Evolutionary conservation across 352 stramenopile species (phyloP).

Genomic region (Pythium sp.): DNA sequence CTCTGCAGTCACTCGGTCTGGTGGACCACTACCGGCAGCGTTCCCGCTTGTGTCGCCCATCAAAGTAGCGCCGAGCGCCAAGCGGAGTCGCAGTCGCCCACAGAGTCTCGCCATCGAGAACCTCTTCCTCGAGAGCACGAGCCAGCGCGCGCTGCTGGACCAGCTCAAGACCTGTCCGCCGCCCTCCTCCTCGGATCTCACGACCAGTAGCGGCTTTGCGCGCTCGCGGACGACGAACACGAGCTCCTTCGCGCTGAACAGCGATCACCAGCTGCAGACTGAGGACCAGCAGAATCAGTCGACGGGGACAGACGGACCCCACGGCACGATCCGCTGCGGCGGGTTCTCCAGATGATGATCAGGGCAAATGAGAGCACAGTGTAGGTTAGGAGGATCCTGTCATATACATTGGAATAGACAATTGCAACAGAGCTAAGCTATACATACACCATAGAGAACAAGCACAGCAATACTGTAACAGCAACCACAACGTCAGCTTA

Average conservation of each 20-base stretch:
- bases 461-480: background rate
- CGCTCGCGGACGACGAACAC: background rate
- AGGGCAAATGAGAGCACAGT: background rate
- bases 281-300: conserved; percentile 5
- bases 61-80: conserved; percentile 16
- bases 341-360: conserved; percentile 9
- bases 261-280: background rate
- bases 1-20: background rate
- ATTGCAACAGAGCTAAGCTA: background rate
- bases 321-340: conserved; percentile 7
- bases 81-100: conserved; percentile 5
- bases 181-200: background rate
- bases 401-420: conserved; percentile 3
- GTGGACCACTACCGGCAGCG: conserved; percentile 20
- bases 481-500: background rate
- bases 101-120: conserved; percentile 35
- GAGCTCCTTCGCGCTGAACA: conserved; percentile 7
- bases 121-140: conserved; percentile 44
- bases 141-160: conserved; percentile 44
- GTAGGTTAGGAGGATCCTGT: background rate
- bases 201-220: background rate
- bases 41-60: conserved; percentile 41
- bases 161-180: conserved; percentile 49
- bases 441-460: background rate
- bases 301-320: background rate